phyloP scores from a whole-genome alignment of 148 eudicot genomes.

The Vaccinium corymbosum region DNA sequence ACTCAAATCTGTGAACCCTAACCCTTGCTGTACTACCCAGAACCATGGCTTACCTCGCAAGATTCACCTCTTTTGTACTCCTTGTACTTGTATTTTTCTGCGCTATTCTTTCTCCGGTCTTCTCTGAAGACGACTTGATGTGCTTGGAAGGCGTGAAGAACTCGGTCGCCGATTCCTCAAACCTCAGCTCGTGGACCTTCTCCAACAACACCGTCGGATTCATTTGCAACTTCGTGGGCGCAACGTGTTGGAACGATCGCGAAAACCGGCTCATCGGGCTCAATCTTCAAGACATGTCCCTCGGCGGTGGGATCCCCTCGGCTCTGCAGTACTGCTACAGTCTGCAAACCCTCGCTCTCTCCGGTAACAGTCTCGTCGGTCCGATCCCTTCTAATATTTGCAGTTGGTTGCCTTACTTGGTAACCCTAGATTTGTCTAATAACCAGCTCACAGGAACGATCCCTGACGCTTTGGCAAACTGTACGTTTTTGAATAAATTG shows the following conservation, averaged over 20 bases:
- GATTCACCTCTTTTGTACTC: neutral
- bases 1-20: neutral
- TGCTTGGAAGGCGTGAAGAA: conserved; percentile 61
- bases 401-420: conserved; percentile 68
- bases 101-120: neutral
- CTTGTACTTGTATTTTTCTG: neutral
- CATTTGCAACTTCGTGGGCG: conserved; percentile 59
- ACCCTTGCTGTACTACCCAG: neutral
- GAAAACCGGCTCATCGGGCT: conserved; percentile 67
- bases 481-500: conserved; percentile 59
- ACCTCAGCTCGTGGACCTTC: conserved; percentile 50
- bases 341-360: conserved; percentile 51
- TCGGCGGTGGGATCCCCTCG: conserved; percentile 47
- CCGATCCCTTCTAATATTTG: conserved; percentile 59
- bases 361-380: conserved; percentile 57
- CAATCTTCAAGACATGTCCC: conserved; percentile 35
- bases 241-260: conserved; percentile 72
- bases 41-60: neutral
- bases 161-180: conserved; percentile 41
- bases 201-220: conserved; percentile 38
- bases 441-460: conserved; percentile 54
- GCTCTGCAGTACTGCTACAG: conserved; percentile 46
- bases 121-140: conserved; percentile 53
- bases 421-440: conserved; percentile 58
- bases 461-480: conserved; percentile 48